These are phyloP conservation scores for Talaromyces sp. DNA, from an alignment of 2,329 filamentous ascomycete species.

Conservation along the genomic window DNA sequence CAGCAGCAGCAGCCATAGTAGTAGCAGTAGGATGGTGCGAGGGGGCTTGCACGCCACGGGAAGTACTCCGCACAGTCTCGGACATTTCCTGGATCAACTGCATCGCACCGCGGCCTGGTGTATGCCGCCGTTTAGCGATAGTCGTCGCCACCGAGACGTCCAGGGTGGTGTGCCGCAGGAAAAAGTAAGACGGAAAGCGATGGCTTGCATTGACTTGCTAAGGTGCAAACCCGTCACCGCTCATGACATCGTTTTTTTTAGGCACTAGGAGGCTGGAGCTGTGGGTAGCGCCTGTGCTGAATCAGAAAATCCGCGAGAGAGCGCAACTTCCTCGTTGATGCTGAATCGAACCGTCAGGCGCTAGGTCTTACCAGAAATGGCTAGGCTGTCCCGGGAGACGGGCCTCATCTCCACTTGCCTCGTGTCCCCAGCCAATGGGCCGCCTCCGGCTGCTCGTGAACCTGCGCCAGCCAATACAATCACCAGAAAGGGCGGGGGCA, in stretches of 20 bases:
- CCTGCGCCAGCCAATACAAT: background rate
- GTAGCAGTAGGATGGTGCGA: background rate
- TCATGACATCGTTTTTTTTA: background rate
- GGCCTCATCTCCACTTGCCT: background rate
- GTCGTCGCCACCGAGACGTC: background rate
- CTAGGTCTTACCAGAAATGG: background rate
- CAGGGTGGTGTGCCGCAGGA: background rate
- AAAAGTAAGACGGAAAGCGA: background rate
- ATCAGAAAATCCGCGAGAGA: background rate
- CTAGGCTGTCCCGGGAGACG: constrained; percentile 8
- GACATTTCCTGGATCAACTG: background rate
- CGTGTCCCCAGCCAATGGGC: background rate
- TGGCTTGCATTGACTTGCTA: background rate
- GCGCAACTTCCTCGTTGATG: background rate
- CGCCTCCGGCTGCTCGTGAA: background rate
- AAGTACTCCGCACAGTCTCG: background rate
- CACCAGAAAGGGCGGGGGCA: rapidly evolving
- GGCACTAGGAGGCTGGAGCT: background rate
- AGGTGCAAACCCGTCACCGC: background rate
- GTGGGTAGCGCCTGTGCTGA: background rate
- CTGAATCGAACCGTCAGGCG: background rate
- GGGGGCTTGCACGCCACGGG: background rate
- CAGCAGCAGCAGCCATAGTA: background rate
- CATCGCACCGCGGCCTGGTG: background rate
- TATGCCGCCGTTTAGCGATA: background rate